phyloP scores from a whole-genome alignment of 2,329 filamentous ascomycete genomes.

The Ophiostoma novo-ulmi region DNA sequence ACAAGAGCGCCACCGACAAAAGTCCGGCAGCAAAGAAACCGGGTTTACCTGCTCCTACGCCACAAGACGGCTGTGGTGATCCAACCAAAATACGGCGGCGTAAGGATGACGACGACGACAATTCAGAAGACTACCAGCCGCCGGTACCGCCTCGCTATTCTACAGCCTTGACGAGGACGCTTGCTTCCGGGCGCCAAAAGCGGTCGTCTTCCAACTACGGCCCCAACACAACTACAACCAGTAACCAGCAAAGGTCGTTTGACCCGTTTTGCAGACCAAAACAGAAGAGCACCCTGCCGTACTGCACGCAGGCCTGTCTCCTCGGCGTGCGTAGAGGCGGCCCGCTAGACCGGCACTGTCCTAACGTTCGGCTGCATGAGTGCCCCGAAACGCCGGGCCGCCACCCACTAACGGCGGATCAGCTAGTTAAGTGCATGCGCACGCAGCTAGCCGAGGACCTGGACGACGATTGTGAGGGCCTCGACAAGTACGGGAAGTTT shows the following conservation, averaged over 20 bases:
- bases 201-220: neutral
- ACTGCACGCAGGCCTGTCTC: constrained; percentile 23
- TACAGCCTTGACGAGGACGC: neutral
- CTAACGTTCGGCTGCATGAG: constrained; percentile 17
- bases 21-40: neutral
- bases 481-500: constrained; percentile 18
- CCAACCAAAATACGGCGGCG: neutral
- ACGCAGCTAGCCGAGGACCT: constrained; percentile 9
- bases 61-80: neutral
- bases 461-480: constrained; percentile 19
- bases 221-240: neutral
- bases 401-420: constrained; percentile 15
- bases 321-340: constrained; percentile 17
- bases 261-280: neutral
- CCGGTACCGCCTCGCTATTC: neutral
- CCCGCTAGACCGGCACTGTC: constrained; percentile 18
- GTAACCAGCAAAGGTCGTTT: neutral
- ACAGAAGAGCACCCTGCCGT: constrained; percentile 10
- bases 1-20: neutral
- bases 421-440: constrained; percentile 13
- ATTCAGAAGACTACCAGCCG: neutral
- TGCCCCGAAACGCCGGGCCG: neutral
- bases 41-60: neutral
- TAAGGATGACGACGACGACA: constrained; percentile 9
- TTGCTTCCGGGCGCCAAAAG: neutral